phyloP scores from a whole-genome alignment of 306 rosid genomes.

The Potentilla sterilis region DNA sequence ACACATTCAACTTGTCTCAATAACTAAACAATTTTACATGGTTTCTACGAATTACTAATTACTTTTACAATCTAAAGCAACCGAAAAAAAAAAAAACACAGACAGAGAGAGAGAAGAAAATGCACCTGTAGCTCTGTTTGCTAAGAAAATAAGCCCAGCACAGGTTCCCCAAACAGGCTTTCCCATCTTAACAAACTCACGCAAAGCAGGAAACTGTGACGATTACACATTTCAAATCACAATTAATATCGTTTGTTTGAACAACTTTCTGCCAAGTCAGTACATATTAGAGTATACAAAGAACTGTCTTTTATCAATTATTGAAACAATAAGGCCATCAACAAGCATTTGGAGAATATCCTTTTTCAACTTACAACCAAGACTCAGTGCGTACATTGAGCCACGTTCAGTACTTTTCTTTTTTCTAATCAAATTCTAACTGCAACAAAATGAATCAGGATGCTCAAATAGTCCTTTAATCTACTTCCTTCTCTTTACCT shows the following conservation, averaged over 20 bases:
- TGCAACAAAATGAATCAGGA: background rate
- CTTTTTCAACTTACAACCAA: background rate
- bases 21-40: constrained; percentile 2
- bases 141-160: constrained; percentile 97
- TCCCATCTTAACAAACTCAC: constrained; percentile 86
- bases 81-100: background rate
- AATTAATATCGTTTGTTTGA: background rate
- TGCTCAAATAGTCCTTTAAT: background rate
- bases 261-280: background rate
- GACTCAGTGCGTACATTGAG: background rate
- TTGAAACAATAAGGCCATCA: background rate
- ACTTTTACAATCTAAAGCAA: background rate
- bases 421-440: background rate
- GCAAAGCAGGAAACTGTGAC: constrained; percentile 78
- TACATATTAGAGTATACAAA: background rate
- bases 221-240: background rate
- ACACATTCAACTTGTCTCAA: constrained; percentile 24
- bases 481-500: background rate
- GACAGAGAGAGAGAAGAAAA: constrained; percentile 22
- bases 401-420: no score
- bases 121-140: constrained; percentile 76
- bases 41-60: background rate
- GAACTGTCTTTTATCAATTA: background rate
- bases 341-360: background rate
- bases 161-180: constrained; percentile 99